Evolutionary conservation across 179 eudicot genomes (phyloP), one percentile per base, ranked within the genome.

Genomic region (Beta corolliflora): DNA sequence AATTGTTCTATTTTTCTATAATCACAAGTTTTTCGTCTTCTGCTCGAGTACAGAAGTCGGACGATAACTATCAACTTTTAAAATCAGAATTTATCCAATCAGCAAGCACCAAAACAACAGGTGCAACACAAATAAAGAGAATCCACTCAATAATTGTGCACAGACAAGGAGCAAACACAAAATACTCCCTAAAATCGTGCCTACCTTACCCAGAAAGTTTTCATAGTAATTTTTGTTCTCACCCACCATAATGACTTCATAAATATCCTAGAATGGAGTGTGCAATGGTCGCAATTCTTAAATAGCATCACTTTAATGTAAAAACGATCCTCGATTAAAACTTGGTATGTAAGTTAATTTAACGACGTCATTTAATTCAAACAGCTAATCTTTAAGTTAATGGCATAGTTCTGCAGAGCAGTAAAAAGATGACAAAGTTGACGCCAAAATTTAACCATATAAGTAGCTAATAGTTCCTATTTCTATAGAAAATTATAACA

Each of bases 41-140:
- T 25, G 97, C 75, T 92, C 93, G 50, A 77, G 88, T 59, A 93
- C 52, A 73, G 94, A 85, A 77, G 98, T 95, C 99, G 94, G 73
- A 56, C 14, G 78, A 85, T 45, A 52, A 65, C 0, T 3, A 69
- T 64, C 23, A 71, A 54, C 15, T 79, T 52, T 75, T 61, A 90
- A 72, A 79, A 77, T 81, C 84, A 82, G 56, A 74, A 9, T 21
- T 61, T 52, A 46, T 77, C 19, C 31, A 63, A 63, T 64, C 12
- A 76, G 29, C 29, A 25, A 25, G 14, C 71, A 59, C 50, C 15
- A n/a, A n/a, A 25, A 64, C 3, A 65, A 71, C 16, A 48, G 59
- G 5, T 23, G 21, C 21, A 14, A 9, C 64, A 5, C 45, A 56
- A 31, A 11, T 31, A 75, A 56, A 31, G 45, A 52, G 14, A 12